Evolutionary conservation across 768 basidiomycete species (phyloP).

Genomic region (Amanita molliuscula): DNA sequence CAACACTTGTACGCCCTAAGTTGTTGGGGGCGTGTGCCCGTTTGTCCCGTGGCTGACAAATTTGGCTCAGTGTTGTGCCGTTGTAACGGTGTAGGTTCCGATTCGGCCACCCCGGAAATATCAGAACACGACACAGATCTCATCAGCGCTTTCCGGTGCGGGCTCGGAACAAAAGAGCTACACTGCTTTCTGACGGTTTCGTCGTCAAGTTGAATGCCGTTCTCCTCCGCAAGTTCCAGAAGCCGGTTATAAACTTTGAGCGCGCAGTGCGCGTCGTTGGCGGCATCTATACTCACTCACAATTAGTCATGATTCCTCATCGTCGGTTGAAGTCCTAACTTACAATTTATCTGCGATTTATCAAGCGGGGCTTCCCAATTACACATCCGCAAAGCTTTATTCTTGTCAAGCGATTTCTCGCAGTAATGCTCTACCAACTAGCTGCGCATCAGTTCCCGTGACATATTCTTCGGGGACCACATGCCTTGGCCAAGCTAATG

Average conservation of each 20-base stretch:
- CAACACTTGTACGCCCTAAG: slow-evolving; percentile 23
- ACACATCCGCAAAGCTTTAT: slow-evolving; percentile 15
- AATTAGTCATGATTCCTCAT: too few species aligned
- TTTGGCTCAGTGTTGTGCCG: neutral
- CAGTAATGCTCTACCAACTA: slow-evolving; percentile 24
- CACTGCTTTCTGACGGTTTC: neutral
- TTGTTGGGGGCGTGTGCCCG: slow-evolving; percentile 15
- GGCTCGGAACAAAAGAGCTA: neutral
- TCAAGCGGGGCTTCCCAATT: slow-evolving; percentile 24
- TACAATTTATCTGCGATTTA: slow-evolving; percentile 19
- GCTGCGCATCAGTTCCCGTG: neutral
- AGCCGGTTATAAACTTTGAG: slow-evolving; percentile 21
- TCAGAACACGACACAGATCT: neutral
- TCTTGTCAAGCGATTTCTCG: slow-evolving; percentile 20
- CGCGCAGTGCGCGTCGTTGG: slow-evolving; percentile 26
- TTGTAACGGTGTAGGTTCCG: neutral
- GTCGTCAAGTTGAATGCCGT: slow-evolving; percentile 10
- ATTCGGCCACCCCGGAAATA: neutral
- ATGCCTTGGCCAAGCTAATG: slow-evolving; percentile 22
- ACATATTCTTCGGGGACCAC: neutral
- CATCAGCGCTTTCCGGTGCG: neutral
- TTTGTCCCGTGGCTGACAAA: neutral
- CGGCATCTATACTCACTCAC: slow-evolving; percentile 19
- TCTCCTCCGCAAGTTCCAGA: slow-evolving; percentile 14
- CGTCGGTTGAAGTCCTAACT: neutral